These are phyloP conservation scores for Leccinum griseonigrum DNA, from an alignment of 1,284 basidiomycete genomes.

Conservation along the genomic window DNA sequence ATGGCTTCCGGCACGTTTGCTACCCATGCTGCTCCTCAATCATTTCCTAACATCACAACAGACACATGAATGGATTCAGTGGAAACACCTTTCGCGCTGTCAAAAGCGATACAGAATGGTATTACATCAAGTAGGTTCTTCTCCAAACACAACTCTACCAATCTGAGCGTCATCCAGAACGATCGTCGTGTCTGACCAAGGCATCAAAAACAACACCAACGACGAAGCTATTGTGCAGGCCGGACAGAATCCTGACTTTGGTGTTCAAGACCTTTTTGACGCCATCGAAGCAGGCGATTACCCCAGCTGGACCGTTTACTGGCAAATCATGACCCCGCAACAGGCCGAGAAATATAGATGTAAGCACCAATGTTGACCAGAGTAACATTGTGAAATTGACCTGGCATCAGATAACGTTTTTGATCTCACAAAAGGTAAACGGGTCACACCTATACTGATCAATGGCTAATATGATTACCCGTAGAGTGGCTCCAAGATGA, in stretches of 20 bases:
- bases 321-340: slow-evolving; percentile 37
- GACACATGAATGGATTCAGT: slow-evolving; percentile 20
- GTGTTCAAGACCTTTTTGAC: slow-evolving; percentile 37
- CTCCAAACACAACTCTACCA: background rate
- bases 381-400: background rate
- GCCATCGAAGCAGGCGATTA: slow-evolving; percentile 37
- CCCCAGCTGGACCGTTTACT: slow-evolving; percentile 36
- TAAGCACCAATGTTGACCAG: slow-evolving; percentile 4
- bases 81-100: slow-evolving; percentile 22
- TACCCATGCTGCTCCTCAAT: background rate
- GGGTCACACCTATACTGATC: background rate
- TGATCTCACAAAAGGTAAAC: slow-evolving; percentile 37
- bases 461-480: slow-evolving; percentile 1
- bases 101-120: slow-evolving; percentile 16
- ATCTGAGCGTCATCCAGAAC: slow-evolving; percentile 8
- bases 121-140: slow-evolving; percentile 22
- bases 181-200: slow-evolving; percentile 19
- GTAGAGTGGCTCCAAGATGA: slow-evolving; percentile 32
- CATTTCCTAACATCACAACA: slow-evolving; percentile 2
- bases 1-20: slow-evolving; percentile 17
- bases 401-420: slow-evolving; percentile 33
- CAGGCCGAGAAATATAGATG: slow-evolving; percentile 32
- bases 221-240: slow-evolving; percentile 34
- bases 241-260: slow-evolving; percentile 39
- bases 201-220: slow-evolving; percentile 28